Evolutionary conservation across 179 eudicot genomes (phyloP).

Genomic region (Carnegiea gigantea): DNA sequence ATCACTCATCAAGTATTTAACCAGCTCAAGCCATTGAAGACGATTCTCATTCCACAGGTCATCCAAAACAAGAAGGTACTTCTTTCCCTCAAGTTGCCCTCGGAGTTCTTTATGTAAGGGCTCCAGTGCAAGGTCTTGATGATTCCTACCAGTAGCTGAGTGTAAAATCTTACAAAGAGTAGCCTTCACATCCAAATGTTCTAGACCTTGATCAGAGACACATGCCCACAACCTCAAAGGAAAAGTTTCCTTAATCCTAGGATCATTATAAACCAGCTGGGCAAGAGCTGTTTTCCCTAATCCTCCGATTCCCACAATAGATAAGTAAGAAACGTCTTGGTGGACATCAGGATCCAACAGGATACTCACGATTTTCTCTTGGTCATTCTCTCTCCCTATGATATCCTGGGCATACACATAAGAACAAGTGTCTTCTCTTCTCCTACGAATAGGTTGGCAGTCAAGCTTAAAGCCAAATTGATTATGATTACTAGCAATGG

Average conservation of each 20-base stretch:
- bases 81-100: slow-evolving; percentile 16
- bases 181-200: slow-evolving; percentile 15
- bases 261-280: background rate
- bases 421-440: background rate
- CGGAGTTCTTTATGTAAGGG: slow-evolving; percentile 7
- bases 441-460: background rate
- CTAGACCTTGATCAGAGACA: slow-evolving; percentile 23
- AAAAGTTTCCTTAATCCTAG: slow-evolving; percentile 19
- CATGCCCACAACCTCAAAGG: slow-evolving; percentile 31
- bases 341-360: background rate
- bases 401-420: background rate
- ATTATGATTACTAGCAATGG: slow-evolving; percentile 16
- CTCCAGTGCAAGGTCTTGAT: background rate
- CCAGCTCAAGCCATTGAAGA: slow-evolving; percentile 23
- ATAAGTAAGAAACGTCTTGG: background rate
- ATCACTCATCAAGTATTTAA: slow-evolving; percentile 17
- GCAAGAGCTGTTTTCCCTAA: background rate
- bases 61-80: slow-evolving; percentile 35
- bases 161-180: too few species aligned
- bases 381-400: background rate
- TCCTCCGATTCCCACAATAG: background rate
- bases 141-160: background rate
- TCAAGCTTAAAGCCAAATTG: slow-evolving; percentile 16
- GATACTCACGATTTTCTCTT: background rate
- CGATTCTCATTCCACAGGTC: slow-evolving; percentile 31